A percentile compares a stretch with the other conserved stretches of the same genome.
Evolutionary conservation across 2,329 filamentous ascomycete genomes (phyloP).

Genomic region (Dryadomyces sulphureus): DNA sequence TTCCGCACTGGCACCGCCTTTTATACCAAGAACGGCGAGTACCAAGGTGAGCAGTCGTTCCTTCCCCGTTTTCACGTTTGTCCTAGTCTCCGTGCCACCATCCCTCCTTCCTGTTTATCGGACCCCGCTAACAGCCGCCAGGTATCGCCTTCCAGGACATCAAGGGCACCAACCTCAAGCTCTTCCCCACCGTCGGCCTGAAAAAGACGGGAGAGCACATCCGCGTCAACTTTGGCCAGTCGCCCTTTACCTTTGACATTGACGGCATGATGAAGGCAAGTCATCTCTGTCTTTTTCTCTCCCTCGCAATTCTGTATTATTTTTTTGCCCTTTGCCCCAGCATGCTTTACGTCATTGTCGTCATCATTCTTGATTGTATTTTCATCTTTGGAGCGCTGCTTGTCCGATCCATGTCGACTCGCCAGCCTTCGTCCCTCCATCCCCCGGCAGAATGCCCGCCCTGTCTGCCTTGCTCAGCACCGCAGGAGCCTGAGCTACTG

Average conservation of each 20-base stretch:
- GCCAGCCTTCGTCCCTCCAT: neutral
- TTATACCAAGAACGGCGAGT: constrained; percentile 50
- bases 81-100: neutral
- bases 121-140: constrained; percentile 21
- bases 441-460: no score
- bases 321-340: neutral
- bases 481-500: no score
- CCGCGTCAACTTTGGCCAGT: constrained; percentile 52
- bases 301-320: neutral
- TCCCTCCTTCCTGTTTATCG: neutral
- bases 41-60: constrained; percentile 29
- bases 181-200: constrained; percentile 55
- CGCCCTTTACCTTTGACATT: constrained; percentile 81
- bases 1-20: constrained; percentile 50
- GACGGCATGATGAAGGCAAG: constrained; percentile 67
- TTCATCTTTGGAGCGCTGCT: neutral
- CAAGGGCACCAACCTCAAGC: constrained; percentile 31
- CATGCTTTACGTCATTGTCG: neutral
- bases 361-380: neutral
- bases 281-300: constrained; percentile 8
- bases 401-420: neutral
- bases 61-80: neutral
- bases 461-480: no score
- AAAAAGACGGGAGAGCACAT: constrained; percentile 50
- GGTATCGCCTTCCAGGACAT: constrained; percentile 59